Conservation (phyloP, 2,329 filamentous ascomycete species). For the Fusarium sp. region DNA sequence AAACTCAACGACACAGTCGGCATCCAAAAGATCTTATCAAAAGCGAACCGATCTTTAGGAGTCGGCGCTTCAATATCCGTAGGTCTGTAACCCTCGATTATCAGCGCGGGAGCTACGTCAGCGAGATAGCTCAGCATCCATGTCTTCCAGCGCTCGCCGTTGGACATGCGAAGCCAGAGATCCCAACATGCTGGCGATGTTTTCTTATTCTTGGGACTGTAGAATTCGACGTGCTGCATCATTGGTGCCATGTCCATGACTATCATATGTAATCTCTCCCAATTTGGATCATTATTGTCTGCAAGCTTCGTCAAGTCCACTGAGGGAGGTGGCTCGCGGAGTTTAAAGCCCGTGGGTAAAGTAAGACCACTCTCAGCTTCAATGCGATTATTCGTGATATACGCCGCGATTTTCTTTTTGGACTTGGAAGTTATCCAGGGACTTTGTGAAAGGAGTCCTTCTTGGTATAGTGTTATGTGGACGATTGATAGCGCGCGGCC, state of each 20-base stretch:
- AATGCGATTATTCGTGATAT: conserved; percentile 53
- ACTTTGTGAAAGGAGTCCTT: conserved; percentile 45
- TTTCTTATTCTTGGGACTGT: conserved; percentile 36
- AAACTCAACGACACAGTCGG: conserved; percentile 80
- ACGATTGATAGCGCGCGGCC: conserved; percentile 56
- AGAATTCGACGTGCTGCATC: conserved; percentile 48
- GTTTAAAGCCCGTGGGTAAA: conserved; percentile 44
- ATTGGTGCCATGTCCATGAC: conserved; percentile 43
- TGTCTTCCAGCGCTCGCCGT: conserved; percentile 71
- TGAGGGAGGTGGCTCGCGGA: conserved; percentile 21
- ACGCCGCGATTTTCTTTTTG: conserved; percentile 50
- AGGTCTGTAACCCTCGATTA: conserved; percentile 65
- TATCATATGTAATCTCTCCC: conserved; percentile 23
- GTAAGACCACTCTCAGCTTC: conserved; percentile 46
- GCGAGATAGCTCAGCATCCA: conserved; percentile 71
- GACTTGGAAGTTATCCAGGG: conserved; percentile 52
- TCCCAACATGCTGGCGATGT: conserved; percentile 36
- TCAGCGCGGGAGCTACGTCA: conserved; percentile 73
- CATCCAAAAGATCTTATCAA: conserved; percentile 70
- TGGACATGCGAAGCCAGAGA: conserved; percentile 71
- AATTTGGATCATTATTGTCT: conserved; percentile 25
- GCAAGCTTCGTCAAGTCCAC: conserved; percentile 33
- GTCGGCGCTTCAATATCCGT: conserved; percentile 33
- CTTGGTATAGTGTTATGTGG: conserved; percentile 57
- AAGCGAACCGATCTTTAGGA: conserved; percentile 34